Evolutionary conservation across 768 basidiomycete genomes (phyloP), one percentile per base, ranked within the genome.

Genomic region (Termitomyces heimii): DNA sequence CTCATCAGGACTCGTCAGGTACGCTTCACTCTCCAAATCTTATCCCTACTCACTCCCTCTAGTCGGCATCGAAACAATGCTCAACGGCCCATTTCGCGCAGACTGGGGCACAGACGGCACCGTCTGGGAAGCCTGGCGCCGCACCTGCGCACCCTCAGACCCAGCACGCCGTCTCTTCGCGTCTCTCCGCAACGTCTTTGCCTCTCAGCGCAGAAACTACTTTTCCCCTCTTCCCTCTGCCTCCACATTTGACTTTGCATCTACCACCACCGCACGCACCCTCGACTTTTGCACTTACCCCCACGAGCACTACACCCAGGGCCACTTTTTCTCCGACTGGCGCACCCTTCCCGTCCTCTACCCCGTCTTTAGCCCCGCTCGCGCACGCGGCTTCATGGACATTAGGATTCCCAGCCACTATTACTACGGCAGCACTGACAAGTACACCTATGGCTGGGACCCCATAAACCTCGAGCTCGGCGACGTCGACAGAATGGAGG

Each of bases 241-340:
- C 34, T 70, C 77, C 24, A 84, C 88, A 58, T 88, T 94, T 65
- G 64, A 68, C 0, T 98, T 98, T 69, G 75, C 76, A 13, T 62
- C 72, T 29, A 71, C 71, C 2, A 84, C 86, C 10, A 84, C 90
- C 7, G 56, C 61, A n/a, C 77, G 83, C 52, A 75, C 76, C 5
- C 79, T 83, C 60, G 85, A 95, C 66, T 94, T 89, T 67, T 99
- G 97, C 71, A 66, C 73, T 32, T 75, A 83, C 34, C 94, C 96
- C 0, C 88, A 91, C 73, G 86, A 89, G 20, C 94, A 88, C 62
- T 86, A 89, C 66, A 80, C 81, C 29, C 97, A 98, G 67, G 94
- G 95, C 12, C 94, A 94, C 71, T 98, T 97, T 72, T 98, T 97
- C 81, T 92, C 92, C 18, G 96, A 99, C 71, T 97, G 93, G 91